These are phyloP conservation scores for Cercophora samala DNA, from an alignment of 495 filamentous ascomycete species.

Conservation along the genomic window DNA sequence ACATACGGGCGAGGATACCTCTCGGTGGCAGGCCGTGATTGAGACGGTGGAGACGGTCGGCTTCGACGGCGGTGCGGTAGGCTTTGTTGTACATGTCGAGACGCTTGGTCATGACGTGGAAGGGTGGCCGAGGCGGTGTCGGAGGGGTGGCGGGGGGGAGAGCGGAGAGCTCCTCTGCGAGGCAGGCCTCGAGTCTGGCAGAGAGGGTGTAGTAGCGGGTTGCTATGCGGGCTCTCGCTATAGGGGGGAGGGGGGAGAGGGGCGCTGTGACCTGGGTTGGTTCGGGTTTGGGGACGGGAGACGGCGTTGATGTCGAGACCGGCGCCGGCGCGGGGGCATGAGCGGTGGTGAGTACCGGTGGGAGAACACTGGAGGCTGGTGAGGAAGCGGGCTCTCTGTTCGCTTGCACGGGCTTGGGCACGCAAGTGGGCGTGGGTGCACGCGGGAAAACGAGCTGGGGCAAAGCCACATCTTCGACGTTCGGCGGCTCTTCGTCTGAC, in stretches of 20 bases:
- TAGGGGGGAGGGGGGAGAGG: background rate
- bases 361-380: too few relatives aligned
- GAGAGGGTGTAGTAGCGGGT: background rate
- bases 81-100: background rate
- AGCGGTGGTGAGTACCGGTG: too few relatives aligned
- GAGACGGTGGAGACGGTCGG: background rate
- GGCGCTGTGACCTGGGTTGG: too few relatives aligned
- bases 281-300: background rate
- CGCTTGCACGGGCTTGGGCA: background rate
- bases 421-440: too few relatives aligned
- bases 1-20: background rate
- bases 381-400: background rate
- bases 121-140: too few relatives aligned
- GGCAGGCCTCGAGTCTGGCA: background rate
- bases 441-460: too few relatives aligned
- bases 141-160: background rate
- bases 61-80: background rate
- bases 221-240: background rate
- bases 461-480: too few relatives aligned
- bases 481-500: background rate
- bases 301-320: background rate
- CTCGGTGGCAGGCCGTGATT: background rate
- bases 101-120: background rate
- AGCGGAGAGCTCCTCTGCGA: background rate
- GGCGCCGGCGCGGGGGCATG: too few relatives aligned